Evolutionary conservation across 768 basidiomycete species (phyloP).

Genomic region (Rubroboletus pulcherrimus): DNA sequence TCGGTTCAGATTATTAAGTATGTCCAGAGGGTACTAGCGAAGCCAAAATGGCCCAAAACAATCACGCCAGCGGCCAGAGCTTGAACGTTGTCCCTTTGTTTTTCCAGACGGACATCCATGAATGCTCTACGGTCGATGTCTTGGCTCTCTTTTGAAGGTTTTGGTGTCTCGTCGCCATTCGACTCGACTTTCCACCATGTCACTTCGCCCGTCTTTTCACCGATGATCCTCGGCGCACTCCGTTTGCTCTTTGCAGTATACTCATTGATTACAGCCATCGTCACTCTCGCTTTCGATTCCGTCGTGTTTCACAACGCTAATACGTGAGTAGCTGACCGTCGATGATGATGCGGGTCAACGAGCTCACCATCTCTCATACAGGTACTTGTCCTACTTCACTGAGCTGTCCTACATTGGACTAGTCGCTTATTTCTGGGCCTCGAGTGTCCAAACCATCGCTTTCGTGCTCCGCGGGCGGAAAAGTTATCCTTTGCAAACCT

Average conservation of each 20-base stretch:
- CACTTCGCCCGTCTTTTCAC: conserved; percentile 42
- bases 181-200: conserved; percentile 37
- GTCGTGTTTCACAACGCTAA: conserved; percentile 27
- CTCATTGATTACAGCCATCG: conserved; percentile 38
- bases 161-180: conserved; percentile 40
- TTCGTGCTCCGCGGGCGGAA: conserved; percentile 37
- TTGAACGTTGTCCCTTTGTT: background rate
- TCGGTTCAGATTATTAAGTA: too few relatives aligned
- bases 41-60: background rate
- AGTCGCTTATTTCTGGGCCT: conserved; percentile 58
- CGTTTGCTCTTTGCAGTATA: conserved; percentile 51
- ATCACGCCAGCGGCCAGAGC: background rate
- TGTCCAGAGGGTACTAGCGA: too few relatives aligned
- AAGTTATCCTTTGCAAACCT: conserved; percentile 54
- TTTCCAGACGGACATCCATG: conserved; percentile 1
- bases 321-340: conserved; percentile 30
- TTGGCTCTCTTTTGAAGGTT: conserved; percentile 15
- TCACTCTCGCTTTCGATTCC: conserved; percentile 30
- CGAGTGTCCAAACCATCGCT: conserved; percentile 48
- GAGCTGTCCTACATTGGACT: conserved; percentile 59
- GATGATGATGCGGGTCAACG: background rate
- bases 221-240: conserved; percentile 40
- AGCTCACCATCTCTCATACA: conserved; percentile 19
- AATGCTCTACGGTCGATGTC: background rate
- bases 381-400: conserved; percentile 66